Percentiles rank a stretch among this genome's conserved stretches.
These are phyloP conservation scores for Neurospora sp. DNA, from an alignment of 495 filamentous ascomycete species.

Conservation along the genomic window DNA sequence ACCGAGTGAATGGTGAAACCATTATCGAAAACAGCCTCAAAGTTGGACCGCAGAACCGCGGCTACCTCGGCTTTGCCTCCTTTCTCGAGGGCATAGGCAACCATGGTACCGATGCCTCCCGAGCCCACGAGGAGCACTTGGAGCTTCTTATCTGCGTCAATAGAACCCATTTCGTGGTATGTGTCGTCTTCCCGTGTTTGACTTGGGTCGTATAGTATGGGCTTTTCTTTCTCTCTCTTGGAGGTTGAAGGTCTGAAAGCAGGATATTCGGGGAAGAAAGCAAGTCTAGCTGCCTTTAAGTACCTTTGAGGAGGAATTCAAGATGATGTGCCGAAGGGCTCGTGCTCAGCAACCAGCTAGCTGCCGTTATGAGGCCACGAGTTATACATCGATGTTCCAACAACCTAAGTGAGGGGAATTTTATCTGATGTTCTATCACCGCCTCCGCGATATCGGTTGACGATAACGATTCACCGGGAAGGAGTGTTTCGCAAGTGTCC, in stretches of 20 bases:
- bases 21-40: conserved; percentile 13
- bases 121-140: conserved; percentile 30
- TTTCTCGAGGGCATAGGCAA: conserved; percentile 26
- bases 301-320: background rate
- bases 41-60: conserved; percentile 30
- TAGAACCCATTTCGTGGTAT: conserved; percentile 3
- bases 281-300: background rate
- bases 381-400: background rate
- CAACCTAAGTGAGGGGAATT: background rate
- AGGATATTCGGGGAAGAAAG: background rate
- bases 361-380: background rate
- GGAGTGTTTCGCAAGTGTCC: background rate
- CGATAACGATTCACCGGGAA: background rate
- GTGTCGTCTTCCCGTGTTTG: background rate
- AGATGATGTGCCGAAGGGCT: background rate
- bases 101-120: conserved; percentile 32
- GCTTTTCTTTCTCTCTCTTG: background rate
- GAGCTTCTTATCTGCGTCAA: conserved; percentile 3
- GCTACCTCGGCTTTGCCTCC: conserved; percentile 20
- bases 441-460: background rate
- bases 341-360: background rate
- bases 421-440: background rate
- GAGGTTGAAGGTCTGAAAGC: background rate
- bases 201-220: background rate
- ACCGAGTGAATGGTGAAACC: conserved; percentile 25